These are phyloP conservation scores for Candida dendrica DNA, from an alignment of 805 yeast genomes.

Conservation along the genomic window DNA sequence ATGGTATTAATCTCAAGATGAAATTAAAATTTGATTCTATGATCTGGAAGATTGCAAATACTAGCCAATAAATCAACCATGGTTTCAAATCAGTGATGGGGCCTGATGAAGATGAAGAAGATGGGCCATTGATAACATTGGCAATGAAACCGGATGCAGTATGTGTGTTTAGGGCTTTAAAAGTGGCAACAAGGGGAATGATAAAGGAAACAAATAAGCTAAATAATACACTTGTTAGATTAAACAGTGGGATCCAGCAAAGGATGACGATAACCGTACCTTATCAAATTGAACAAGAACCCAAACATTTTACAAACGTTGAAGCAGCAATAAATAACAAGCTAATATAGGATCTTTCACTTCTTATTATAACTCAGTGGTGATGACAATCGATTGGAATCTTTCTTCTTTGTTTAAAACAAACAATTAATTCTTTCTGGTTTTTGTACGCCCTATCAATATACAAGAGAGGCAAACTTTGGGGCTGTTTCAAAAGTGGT, in stretches of 20 bases:
- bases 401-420: too few species aligned
- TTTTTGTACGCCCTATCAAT: too few species aligned
- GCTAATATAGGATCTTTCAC: too few species aligned
- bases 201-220: slow-evolving; percentile 36
- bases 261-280: slow-evolving; percentile 11
- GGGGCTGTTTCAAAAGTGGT: neutral
- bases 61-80: slow-evolving; percentile 64
- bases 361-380: too few species aligned
- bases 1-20: slow-evolving; percentile 45
- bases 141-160: neutral
- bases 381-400: too few species aligned
- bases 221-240: too few species aligned
- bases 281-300: slow-evolving; percentile 24
- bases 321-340: too few species aligned
- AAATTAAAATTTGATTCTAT: slow-evolving; percentile 35
- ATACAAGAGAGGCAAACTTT: neutral
- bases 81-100: slow-evolving; percentile 27
- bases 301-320: slow-evolving; percentile 19
- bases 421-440: neutral
- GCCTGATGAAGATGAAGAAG: neutral
- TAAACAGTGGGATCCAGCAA: too few species aligned
- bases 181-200: slow-evolving; percentile 58
- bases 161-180: slow-evolving; percentile 41
- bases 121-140: neutral
- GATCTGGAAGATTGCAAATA: slow-evolving; percentile 35